Base-by-base conservation (phyloP, 2,329 filamentous ascomycete species). In the Colletotrichum falcatum region DNA sequence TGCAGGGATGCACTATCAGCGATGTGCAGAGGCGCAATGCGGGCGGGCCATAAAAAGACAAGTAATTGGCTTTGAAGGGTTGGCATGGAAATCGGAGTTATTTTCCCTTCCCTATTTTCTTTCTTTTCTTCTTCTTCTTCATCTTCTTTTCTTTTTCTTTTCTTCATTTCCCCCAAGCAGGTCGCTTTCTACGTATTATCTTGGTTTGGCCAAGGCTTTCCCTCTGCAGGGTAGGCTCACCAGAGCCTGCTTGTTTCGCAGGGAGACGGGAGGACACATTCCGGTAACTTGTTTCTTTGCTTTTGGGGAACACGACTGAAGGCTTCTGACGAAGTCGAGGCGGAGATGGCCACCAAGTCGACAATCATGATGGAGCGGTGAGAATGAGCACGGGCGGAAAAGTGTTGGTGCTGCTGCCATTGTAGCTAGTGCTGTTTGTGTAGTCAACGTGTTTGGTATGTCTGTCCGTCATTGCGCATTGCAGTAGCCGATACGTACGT, bases 21-120 rank as follows among this genome's bases (percentile, higher is more conserved):
- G 46, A 49, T 30, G 28, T 68, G 65, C 64, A 63, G 59, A 54
- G 68, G 68, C 68, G 68, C 64, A 71, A 66, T 70, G 62, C 54
- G 63, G 53, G 53, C 62, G 23, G 58, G 53, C 67, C 66, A 59
- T 12, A 28, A 72, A 61, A 70, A 70, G 56, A 70, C 58, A 42
- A 66, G 58, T 65, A 28, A 46, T 60, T 70, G 70, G 55, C 55
- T 65, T 70, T 51, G 48, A 42, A 65, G 60, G 55, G 60, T 56
- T 65, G 55, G 66, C 70, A 71, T 71, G 65, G 68, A 30, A 46
- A 48, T 54, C 65, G 58, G 68, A 62, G 68, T 71, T 68, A 28
- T 51, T 60, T n/a, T 30, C 23, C 20, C 54, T 37, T 46, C 39
- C 39, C 30, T 58, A 58, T 37, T 26, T 28, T 37, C 7, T 46